Conservation (phyloP, 805 yeast species). For the Sugiyamaella marilandica region DNA sequence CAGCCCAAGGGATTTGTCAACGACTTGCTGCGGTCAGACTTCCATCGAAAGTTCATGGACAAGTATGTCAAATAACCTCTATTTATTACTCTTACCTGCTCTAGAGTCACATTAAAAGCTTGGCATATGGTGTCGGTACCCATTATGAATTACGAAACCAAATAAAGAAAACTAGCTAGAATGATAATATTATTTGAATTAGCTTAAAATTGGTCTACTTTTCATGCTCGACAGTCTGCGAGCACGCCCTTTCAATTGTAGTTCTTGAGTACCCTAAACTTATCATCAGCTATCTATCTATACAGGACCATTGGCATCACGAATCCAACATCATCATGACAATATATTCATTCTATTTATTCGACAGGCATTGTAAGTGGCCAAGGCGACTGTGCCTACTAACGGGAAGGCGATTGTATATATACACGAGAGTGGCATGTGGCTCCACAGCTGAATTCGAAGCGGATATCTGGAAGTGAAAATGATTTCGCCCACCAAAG, state of each 20-base stretch:
- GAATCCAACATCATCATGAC: slow-evolving; percentile 40
- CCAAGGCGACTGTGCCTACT: neutral
- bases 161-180: no score
- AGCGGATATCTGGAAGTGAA: slow-evolving; percentile 5
- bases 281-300: no score
- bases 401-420: slow-evolving; percentile 57
- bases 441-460: slow-evolving; percentile 41
- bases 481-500: neutral
- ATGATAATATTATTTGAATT: no score
- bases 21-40: slow-evolving; percentile 36
- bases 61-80: slow-evolving; percentile 28
- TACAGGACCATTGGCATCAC: no score
- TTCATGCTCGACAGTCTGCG: no score
- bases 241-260: no score
- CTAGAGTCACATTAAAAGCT: no score
- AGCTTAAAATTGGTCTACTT: no score
- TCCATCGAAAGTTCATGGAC: slow-evolving; percentile 34
- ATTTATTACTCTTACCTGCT: neutral
- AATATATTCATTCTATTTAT: slow-evolving; percentile 82
- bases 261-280: no score
- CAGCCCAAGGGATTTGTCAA: slow-evolving; percentile 28
- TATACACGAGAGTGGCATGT: slow-evolving; percentile 66
- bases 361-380: slow-evolving; percentile 76
- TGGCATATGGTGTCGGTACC: no score
- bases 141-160: no score